Base-by-base conservation (phyloP, 306 rosid genomes). In the Medicago lupulina region DNA sequence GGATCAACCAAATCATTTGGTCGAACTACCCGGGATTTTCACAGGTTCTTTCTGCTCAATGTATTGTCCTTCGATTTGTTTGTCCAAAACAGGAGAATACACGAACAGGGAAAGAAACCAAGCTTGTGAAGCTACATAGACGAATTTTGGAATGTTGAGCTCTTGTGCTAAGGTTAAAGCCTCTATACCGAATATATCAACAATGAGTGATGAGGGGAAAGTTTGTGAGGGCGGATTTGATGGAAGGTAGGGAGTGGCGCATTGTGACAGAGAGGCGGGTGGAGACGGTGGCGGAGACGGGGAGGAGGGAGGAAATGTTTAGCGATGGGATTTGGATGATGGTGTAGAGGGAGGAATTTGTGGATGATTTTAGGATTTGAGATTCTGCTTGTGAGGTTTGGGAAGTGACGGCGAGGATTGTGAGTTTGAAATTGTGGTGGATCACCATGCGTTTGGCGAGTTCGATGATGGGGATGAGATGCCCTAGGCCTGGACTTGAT, bases 1-100 rank as follows among this genome's bases (percentile, higher is more conserved):
- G 77, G 72, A 12, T 85, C 88, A 2, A 75, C 1, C 0, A 83
- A 62, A 1, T 87, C 80, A 18, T 83, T 76, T 1, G 88, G 87
- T 28, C 59, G 62, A 25, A 87, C 21, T 5, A 12, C 89, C 89
- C 0, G 86, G 90, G 31, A 88, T 73, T 54, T 51, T 11, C 3
- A 88, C 17, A 11, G 76, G 60, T 23, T 80, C 83, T 9, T 49
- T 73, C 2, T 40, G 86, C 60, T 84, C 81, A 2, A 83, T 72
- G 25, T 76, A 88, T 34, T 88, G 75, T 19, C 89, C 88, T 55
- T 74, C 16, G 2, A 86, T 61, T 15, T 49, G 7, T 36, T 71
- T 15, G 11, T 86, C 87, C 1, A 86, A 54, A 0, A 63, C 18
- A 0, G 80, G 88, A 13, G 70, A 36, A 19, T 77, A 74, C 1